phyloP scores from a whole-genome alignment of 495 filamentous ascomycete genomes.

The Penicillium lagena region DNA sequence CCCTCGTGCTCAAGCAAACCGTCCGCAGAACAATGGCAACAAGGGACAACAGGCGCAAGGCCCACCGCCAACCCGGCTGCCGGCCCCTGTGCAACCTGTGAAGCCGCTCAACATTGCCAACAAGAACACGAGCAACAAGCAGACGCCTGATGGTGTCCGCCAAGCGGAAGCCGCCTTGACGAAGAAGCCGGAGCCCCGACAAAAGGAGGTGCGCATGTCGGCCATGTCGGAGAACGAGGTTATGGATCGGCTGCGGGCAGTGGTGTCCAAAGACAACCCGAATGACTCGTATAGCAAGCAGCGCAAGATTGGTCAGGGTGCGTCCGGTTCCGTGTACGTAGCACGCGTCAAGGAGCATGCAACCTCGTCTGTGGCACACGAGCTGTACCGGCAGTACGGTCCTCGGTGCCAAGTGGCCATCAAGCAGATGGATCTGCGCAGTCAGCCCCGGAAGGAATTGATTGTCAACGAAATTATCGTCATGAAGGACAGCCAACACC shows the following conservation, averaged over 20 bases:
- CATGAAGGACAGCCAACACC: conserved; percentile 97
- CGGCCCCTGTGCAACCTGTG: conserved; percentile 59
- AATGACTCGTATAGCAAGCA: conserved; percentile 93
- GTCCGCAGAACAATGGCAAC: conserved; percentile 26
- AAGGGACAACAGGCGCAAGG: conserved; percentile 32
- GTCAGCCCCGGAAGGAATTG: conserved; percentile 94
- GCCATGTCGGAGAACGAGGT: conserved; percentile 95
- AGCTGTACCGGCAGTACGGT: conserved; percentile 63
- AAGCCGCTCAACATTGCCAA: conserved; percentile 88
- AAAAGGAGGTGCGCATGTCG: conserved; percentile 93
- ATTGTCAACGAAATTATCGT: conserved; percentile 99
- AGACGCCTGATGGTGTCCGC: conserved; percentile 57
- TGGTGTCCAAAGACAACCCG: conserved; percentile 88
- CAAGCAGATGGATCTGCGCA: conserved; percentile 98
- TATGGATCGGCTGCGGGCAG: conserved; percentile 87
- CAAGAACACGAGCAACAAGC: conserved; percentile 55
- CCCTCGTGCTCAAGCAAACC: conserved; percentile 40
- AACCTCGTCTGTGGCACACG: conserved; percentile 55
- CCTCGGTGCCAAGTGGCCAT: conserved; percentile 83
- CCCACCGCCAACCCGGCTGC: conserved; percentile 46
- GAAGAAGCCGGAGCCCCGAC: conserved; percentile 64
- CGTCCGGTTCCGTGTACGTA: conserved; percentile 96
- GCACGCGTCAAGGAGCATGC: conserved; percentile 81
- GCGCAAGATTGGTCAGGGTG: conserved; percentile 98
- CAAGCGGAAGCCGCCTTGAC: conserved; percentile 77